Conservation (phyloP, 352 stramenopile genomes). For the Pythium utonaiense region DNA sequence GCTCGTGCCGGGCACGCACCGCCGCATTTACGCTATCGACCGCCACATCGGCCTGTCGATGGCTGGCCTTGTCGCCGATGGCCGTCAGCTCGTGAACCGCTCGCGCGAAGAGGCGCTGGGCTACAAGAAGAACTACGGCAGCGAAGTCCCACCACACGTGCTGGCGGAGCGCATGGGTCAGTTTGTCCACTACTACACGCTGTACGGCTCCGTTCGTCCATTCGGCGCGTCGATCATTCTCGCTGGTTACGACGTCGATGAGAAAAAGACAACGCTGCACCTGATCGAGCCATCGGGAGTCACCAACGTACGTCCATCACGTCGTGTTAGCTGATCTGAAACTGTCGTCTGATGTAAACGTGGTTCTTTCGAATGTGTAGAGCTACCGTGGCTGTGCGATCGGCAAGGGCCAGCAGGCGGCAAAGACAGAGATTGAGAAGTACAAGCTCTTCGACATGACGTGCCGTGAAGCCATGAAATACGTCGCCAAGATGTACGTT, state of each 20-base stretch:
- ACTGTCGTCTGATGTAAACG: neutral
- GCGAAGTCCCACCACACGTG: slow-evolving; percentile 89
- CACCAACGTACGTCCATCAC: slow-evolving; percentile 58
- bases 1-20: slow-evolving; percentile 88
- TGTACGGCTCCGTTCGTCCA: slow-evolving; percentile 95
- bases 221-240: slow-evolving; percentile 96
- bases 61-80: slow-evolving; percentile 95
- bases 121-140: slow-evolving; percentile 97
- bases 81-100: slow-evolving; percentile 94
- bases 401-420: slow-evolving; percentile 96
- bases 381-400: slow-evolving; percentile 96
- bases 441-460: slow-evolving; percentile 94
- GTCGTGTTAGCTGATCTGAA: too few species aligned
- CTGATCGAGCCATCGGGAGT: slow-evolving; percentile 92
- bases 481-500: slow-evolving; percentile 96
- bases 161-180: slow-evolving; percentile 93
- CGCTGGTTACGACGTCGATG: slow-evolving; percentile 94
- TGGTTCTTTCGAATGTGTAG: slow-evolving; percentile 35
- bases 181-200: slow-evolving; percentile 99
- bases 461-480: slow-evolving; percentile 96
- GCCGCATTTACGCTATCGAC: slow-evolving; percentile 88
- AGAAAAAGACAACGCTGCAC: slow-evolving; percentile 87
- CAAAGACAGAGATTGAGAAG: slow-evolving; percentile 99
- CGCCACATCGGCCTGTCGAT: slow-evolving; percentile 92
- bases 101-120: slow-evolving; percentile 91